Base-by-base conservation (phyloP, 1,139 yeast genomes). In the Scheffersomyces stambukii region DNA sequence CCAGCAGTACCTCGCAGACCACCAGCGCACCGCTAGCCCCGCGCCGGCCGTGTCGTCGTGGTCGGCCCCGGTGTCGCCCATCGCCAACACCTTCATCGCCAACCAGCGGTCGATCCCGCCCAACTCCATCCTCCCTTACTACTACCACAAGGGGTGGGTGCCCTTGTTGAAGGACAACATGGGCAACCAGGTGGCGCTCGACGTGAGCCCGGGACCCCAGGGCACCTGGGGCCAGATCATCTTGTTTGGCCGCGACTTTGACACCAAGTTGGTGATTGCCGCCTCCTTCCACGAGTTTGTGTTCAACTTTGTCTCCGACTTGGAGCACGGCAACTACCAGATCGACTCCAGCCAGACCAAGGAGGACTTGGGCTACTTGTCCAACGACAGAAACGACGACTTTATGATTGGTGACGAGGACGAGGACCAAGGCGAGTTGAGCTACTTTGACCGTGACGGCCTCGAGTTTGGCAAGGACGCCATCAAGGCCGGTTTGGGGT, bases 201-300 rank as follows among this genome's bases (percentile, higher is more conserved):
- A 77, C 52, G 58, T 77, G 30, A 69, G 76, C 3, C 83, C 84
- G 0, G 81, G 81, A 3, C 73, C 78, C 15, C 58, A 54, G 19
- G 84, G 84, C 25, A 53, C 52, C 38, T 66, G 76, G 70, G 83
- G 84, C 14, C 84, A 77, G 51, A 57, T 77, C 11, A 77, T 77
- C 33, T 52, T 76, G 24, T 77, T 71, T 48, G 84, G 84, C 11
- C 68, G 81, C 43, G 83, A 77, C 41, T 76, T 59, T 44, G 82
- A 77, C 51, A 72, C 79, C 28, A 77, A 76, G 45, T 57, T 71
- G 37, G 81, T 77, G 17, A 54, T 77, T 38, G 81, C 81, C 4
- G 46, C 60, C n/a, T 60, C 63, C 28, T 75, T 77, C 52, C 68
- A 70, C 21, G 80, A 76, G 37, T 77, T 77, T 41, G 48, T 77